These are phyloP conservation scores for Jacaranda mimosifolia DNA, from an alignment of 257 asterid genomes.

Conservation along the genomic window DNA sequence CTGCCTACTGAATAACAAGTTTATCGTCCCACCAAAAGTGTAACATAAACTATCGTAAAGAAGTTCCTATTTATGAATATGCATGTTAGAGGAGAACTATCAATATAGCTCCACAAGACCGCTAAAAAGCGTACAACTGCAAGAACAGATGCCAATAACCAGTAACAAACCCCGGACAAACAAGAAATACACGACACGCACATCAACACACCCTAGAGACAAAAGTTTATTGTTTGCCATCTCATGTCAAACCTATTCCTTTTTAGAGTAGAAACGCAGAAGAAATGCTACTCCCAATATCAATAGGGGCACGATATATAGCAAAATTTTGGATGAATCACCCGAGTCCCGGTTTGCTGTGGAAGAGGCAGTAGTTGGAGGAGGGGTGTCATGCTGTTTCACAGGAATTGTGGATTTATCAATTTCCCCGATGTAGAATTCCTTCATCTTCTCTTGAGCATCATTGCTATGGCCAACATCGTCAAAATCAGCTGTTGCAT, in stretches of 20 bases:
- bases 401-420: constrained; percentile 51
- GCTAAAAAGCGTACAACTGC: too few species aligned
- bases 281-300: constrained; percentile 51
- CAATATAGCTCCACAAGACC: too few species aligned
- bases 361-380: constrained; percentile 7
- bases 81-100: too few species aligned
- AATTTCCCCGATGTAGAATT: constrained; percentile 54
- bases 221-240: background rate
- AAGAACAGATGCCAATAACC: too few species aligned
- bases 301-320: constrained; percentile 52
- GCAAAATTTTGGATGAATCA: constrained; percentile 41
- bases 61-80: too few species aligned
- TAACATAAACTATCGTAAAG: too few species aligned
- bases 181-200: too few species aligned
- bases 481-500: constrained; percentile 66
- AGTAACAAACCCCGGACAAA: too few species aligned
- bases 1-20: too few species aligned
- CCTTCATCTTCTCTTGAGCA: constrained; percentile 51
- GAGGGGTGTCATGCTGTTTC: background rate
- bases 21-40: too few species aligned
- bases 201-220: background rate
- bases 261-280: constrained; percentile 46
- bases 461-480: constrained; percentile 65
- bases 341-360: constrained; percentile 30
- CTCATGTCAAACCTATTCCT: constrained; percentile 37